Conservation (phyloP, 164 flowering plant genomes). For the Malania oleifera region DNA sequence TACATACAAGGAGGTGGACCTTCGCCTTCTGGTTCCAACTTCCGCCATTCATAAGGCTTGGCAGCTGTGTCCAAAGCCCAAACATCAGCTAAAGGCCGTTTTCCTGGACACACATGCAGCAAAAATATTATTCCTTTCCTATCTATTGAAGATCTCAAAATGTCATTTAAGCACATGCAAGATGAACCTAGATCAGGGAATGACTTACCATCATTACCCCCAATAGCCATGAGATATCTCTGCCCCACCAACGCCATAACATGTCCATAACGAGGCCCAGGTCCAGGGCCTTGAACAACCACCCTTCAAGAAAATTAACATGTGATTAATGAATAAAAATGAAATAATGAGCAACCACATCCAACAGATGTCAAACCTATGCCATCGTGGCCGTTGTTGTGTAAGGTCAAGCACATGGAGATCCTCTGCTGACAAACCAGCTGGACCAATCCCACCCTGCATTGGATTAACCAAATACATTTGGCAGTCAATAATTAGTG, state of each 20-base stretch:
- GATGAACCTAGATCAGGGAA: neutral
- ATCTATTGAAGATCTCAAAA: constrained; percentile 7
- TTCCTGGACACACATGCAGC: constrained; percentile 47
- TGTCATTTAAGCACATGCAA: neutral
- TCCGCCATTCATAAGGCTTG: constrained; percentile 99
- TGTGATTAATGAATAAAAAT: neutral
- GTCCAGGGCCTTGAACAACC: constrained; percentile 98
- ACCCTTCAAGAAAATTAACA: constrained; percentile 47
- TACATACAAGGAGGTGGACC: constrained; percentile 99
- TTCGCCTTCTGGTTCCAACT: constrained; percentile 99
- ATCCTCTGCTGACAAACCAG: constrained; percentile 98
- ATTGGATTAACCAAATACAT: constrained; percentile 11
- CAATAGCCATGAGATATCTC: constrained; percentile 96
- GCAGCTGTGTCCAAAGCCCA: constrained; percentile 99
- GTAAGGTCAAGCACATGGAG: constrained; percentile 99
- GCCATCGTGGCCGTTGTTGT: constrained; percentile 97
- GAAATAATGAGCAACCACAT: neutral
- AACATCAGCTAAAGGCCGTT: constrained; percentile 96
- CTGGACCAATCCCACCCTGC: constrained; percentile 99
- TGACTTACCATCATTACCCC: constrained; percentile 92
- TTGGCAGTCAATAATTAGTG: neutral
- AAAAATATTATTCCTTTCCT: constrained; percentile 8
- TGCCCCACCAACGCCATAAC: constrained; percentile 99
- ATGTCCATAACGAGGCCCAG: constrained; percentile 99
- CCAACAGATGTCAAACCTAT: constrained; percentile 47